Evolutionary conservation across 805 yeast species (phyloP).

Genomic region (Saccharomycopsis babjevae): DNA sequence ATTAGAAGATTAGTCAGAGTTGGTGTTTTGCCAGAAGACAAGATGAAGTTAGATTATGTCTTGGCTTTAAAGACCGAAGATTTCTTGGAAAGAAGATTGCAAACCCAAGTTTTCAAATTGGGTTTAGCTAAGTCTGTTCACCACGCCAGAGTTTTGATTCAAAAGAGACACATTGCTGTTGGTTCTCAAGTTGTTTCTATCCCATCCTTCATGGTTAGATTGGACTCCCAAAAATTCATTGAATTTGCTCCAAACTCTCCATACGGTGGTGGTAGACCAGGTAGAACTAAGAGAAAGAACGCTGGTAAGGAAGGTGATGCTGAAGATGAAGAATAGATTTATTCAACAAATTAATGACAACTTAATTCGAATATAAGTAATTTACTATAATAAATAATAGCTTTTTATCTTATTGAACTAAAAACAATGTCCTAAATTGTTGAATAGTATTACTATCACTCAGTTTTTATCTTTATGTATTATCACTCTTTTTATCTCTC

Average conservation of each 20-base stretch:
- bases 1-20: slow-evolving; percentile 98
- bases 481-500: background rate
- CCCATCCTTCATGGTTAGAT: slow-evolving; percentile 99
- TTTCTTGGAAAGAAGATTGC: slow-evolving; percentile 99
- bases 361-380: slow-evolving; percentile 1
- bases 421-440: background rate
- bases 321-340: slow-evolving; percentile 70
- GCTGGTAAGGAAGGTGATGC: slow-evolving; percentile 56
- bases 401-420: slow-evolving; percentile 4
- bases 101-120: slow-evolving; percentile 99
- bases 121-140: slow-evolving; percentile 99
- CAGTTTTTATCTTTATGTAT: background rate
- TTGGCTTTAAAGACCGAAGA: slow-evolving; percentile 97
- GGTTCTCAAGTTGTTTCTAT: slow-evolving; percentile 99
- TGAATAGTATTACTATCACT: background rate
- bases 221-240: slow-evolving; percentile 99
- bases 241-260: slow-evolving; percentile 99
- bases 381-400: slow-evolving; percentile 1
- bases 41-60: slow-evolving; percentile 99
- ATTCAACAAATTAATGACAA: slow-evolving; percentile 19
- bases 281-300: slow-evolving; percentile 98
- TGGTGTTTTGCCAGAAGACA: slow-evolving; percentile 98
- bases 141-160: slow-evolving; percentile 98
- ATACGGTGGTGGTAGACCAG: slow-evolving; percentile 99
- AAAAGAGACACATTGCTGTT: slow-evolving; percentile 99